Percentiles rank a stretch among this genome's conserved stretches.
These are phyloP conservation scores for Umbelopsis vinacea DNA, from an alignment of 192 early-diverging fungal species.

Conservation along the genomic window DNA sequence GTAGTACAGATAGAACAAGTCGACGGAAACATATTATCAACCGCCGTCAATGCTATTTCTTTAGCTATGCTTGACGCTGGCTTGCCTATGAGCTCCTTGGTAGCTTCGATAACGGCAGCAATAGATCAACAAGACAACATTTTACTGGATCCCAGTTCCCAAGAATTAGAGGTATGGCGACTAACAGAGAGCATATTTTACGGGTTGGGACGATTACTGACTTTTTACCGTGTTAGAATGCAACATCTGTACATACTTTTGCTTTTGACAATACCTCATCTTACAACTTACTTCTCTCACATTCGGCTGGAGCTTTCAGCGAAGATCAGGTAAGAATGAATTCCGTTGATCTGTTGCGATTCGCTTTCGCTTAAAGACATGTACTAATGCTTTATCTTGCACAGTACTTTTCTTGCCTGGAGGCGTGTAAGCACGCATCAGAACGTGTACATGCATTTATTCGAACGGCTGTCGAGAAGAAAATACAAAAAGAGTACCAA, in stretches of 20 bases:
- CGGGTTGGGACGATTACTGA: neutral
- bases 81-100: conserved; percentile 74
- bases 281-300: conserved; percentile 56
- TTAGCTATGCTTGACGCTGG: conserved; percentile 92
- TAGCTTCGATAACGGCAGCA: conserved; percentile 73
- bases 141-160: conserved; percentile 77
- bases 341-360: neutral
- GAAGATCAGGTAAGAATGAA: conserved; percentile 58
- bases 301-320: conserved; percentile 77
- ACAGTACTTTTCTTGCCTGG: conserved; percentile 48
- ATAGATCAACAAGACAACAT: conserved; percentile 61
- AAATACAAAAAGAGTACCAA: conserved; percentile 58
- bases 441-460: conserved; percentile 68
- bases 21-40: conserved; percentile 84
- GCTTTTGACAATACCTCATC: conserved; percentile 69
- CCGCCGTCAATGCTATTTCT: conserved; percentile 82
- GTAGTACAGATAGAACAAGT: conserved; percentile 83
- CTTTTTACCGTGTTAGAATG: conserved; percentile 40
- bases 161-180: conserved; percentile 66
- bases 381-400: neutral
- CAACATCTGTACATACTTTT: conserved; percentile 82
- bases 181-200: conserved; percentile 3
- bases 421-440: conserved; percentile 40
- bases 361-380: neutral
- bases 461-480: conserved; percentile 63